Percentiles rank a stretch among this genome's conserved stretches.
Evolutionary conservation across 257 asterid genomes (phyloP).

Genomic region (Cinchona pubescens): DNA sequence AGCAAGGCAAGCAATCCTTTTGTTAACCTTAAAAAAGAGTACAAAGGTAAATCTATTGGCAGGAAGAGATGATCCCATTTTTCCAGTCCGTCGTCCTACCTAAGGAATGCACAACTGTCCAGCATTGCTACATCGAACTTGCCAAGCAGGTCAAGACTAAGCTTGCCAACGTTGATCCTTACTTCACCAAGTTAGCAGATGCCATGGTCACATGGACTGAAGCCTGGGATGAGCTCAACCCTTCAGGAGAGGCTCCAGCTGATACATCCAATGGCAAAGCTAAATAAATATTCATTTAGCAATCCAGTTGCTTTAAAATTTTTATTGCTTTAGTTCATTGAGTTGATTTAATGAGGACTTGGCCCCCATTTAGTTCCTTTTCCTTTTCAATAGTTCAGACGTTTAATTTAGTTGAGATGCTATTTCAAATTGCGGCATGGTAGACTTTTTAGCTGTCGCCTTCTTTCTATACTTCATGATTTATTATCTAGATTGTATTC

Average conservation of each 20-base stretch:
- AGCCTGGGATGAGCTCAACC: constrained; percentile 91
- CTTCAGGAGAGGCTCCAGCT: constrained; percentile 39
- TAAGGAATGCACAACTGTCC: constrained; percentile 62
- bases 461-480: constrained; percentile 11
- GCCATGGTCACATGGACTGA: constrained; percentile 86
- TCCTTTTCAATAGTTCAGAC: constrained; percentile 4
- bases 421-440: constrained; percentile 17
- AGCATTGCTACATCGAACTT: constrained; percentile 63
- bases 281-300: constrained; percentile 32
- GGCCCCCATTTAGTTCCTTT: constrained; percentile 13
- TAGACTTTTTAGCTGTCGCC: constrained; percentile 22
- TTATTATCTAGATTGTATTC: constrained; percentile 19
- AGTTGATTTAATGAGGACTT: constrained; percentile 12
- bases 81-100: constrained; percentile 53
- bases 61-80: constrained; percentile 70
- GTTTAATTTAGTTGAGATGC: constrained; percentile 22
- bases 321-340: neutral
- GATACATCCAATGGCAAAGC: constrained; percentile 31
- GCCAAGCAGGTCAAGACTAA: constrained; percentile 64
- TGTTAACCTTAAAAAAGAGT: constrained; percentile 75
- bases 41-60: constrained; percentile 82
- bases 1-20: constrained; percentile 92
- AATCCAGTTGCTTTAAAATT: neutral
- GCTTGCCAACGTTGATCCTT: constrained; percentile 49
- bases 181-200: constrained; percentile 66